Evolutionary conservation across 768 basidiomycete genomes (phyloP).

Genomic region (Phaeotremella fagi): DNA sequence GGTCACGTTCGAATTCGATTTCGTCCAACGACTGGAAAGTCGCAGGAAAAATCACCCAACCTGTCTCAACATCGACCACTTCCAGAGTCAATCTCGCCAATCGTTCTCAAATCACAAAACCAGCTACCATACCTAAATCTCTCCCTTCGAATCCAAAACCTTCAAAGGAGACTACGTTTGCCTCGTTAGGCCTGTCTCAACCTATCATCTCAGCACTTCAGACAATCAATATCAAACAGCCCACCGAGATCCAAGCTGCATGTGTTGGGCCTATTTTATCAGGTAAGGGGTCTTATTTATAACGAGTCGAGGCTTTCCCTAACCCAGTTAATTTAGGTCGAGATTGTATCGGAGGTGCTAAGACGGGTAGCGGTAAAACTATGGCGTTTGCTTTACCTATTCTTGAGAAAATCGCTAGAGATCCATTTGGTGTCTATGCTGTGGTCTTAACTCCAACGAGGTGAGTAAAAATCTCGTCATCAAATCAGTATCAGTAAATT

Average conservation of each 20-base stretch:
- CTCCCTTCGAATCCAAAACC: slow-evolving; percentile 19
- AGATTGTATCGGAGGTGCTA: slow-evolving; percentile 96
- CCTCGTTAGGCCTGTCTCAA: slow-evolving; percentile 49
- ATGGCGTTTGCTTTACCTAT: slow-evolving; percentile 96
- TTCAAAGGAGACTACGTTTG: slow-evolving; percentile 39
- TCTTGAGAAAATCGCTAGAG: slow-evolving; percentile 74
- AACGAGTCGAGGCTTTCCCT: no score
- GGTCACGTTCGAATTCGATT: slow-evolving; percentile 1
- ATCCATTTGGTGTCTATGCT: slow-evolving; percentile 93
- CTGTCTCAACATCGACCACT: slow-evolving; percentile 2
- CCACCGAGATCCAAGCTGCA: slow-evolving; percentile 82
- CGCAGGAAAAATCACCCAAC: no score
- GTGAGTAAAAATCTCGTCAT: slow-evolving; percentile 51
- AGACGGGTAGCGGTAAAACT: slow-evolving; percentile 97
- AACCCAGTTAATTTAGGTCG: slow-evolving; percentile 62
- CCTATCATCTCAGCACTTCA: slow-evolving; percentile 62
- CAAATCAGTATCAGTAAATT: no score
- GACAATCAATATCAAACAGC: slow-evolving; percentile 76
- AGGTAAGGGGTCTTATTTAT: no score
- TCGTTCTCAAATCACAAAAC: slow-evolving; percentile 1
- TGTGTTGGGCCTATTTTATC: slow-evolving; percentile 82
- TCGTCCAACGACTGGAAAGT: background rate
- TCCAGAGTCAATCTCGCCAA: slow-evolving; percentile 13
- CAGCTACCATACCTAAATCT: background rate
- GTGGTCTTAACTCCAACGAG: slow-evolving; percentile 91